Evolutionary conservation across 805 yeast species (phyloP), one percentile per base, ranked within the genome.

Genomic region (Saccharomycopsis babjevae): DNA sequence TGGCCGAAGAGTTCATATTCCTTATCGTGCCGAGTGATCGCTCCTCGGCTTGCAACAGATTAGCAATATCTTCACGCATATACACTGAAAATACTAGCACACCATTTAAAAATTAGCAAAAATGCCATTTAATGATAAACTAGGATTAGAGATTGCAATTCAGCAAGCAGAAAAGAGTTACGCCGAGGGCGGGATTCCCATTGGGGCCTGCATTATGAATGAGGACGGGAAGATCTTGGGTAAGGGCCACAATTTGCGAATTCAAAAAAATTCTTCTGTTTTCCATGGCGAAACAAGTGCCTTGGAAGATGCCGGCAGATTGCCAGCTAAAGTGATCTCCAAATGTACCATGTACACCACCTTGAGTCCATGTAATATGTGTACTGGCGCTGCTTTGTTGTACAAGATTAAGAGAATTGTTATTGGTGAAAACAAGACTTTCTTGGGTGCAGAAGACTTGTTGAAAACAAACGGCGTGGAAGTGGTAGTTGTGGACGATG

Each of bases 231-330:
- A 82, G 3, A 81, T 93, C 13, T 76, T 92, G 13, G 97, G 97
- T 32, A 77, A 84, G 56, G 98, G 99, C 15, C 98, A 90, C 73
- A 93, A 93, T 73, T 79, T 83, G 84, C 80, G 99, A 68, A 80
- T 93, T 64, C 98, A 93, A 73, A 88, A 89, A 71, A 76, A 79
- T 20, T 86, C 96, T 13, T 83, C 97, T 18, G 89, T 86, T 18
- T 76, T 93, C 62, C 99, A 93, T 68, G 99, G 97, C 22, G 99
- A 93, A 71, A 94, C 89, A 67, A 81, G 92, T 11, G 84, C 96
- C 8, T 77, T 94, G 62, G 97, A 91, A 69, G 85, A 88, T 65
- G 96, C 97, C 22, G 98, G 98, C 7, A 81, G 98, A 68, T 77
- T 94, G 61, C 84, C 85, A 25, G 97, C 92, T 4, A 77, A 79